Evolutionary conservation across 148 eudicot genomes (phyloP), one percentile per base, ranked within the genome.

Genomic region (Bassia scoparia): DNA sequence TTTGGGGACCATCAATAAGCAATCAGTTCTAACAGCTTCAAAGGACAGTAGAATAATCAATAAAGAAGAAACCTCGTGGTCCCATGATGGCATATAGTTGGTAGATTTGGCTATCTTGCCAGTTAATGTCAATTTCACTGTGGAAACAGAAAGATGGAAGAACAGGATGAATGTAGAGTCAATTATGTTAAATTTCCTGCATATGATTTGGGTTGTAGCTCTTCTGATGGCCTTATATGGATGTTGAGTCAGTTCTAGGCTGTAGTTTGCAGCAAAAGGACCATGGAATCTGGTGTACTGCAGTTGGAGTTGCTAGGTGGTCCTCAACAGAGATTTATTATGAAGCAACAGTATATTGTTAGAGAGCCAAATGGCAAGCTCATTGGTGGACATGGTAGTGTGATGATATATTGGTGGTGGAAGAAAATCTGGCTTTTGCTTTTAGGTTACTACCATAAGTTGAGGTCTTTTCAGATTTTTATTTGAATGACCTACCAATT

Each of bases 1-100:
- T 62, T 80, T 76, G 77, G 83, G 83, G 83, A 80, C 83, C 83
- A 76, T 72, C 80, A 67, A 66, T 73, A 64, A 75, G 79, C 65
- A 56, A 58, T 76, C 70, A 59, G 77, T 68, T 72, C 46, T 61
- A 72, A 80, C 80, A 71, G 79, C 80, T 76, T 80, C 49, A 18
- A 49, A 67, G 67, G 70, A 80, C 74, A 56, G 38, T 76, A 72
- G 73, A 80, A 80, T 80, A 80, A 67, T 80, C 69, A 71, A 80
- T 70, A 48, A 64, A 75, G 63, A 50, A 65, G 72, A 68, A 70
- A 50, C 53, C 59, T 35, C 35, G 71, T 72, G 79, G 80, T 56
- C 79, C 77, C 79, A 64, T 65, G 73, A 59, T 43, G 77, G 78
- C 82, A 76, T 76, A 76, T 76, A 68, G 76, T 80, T 71, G 83